Percentiles rank a stretch among this genome's conserved stretches.
These are phyloP conservation scores for Chlamydomonas reinhardtii DNA, from an alignment of 163 green algal genomes.

Conservation along the genomic window DNA sequence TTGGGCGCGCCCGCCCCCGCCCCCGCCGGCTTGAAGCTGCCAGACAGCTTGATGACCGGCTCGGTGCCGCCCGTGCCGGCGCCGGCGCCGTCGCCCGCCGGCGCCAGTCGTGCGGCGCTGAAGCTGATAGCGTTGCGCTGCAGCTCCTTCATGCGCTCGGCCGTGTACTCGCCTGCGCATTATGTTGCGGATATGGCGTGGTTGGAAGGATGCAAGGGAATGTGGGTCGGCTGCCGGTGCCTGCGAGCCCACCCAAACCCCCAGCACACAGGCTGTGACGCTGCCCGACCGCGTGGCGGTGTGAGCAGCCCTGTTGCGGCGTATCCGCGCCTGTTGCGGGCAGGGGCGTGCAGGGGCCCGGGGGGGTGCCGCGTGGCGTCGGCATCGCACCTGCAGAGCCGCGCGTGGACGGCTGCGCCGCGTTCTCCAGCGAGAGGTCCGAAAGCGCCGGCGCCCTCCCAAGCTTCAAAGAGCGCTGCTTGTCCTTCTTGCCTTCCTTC, in stretches of 20 bases:
- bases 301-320: too few relatives aligned
- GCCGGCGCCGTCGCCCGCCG: neutral
- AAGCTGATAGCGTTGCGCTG: constrained; percentile 62
- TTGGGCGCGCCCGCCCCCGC: constrained; percentile 42
- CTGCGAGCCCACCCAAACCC: too few relatives aligned
- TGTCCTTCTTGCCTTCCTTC: constrained; percentile 48
- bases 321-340: too few relatives aligned
- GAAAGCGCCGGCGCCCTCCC: constrained; percentile 14
- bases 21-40: constrained; percentile 76
- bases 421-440: constrained; percentile 12
- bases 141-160: constrained; percentile 74
- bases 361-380: neutral
- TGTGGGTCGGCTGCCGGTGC: too few relatives aligned
- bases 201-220: too few relatives aligned
- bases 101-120: constrained; percentile 27
- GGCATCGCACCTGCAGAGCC: constrained; percentile 21
- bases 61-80: neutral
- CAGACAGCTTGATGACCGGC: constrained; percentile 76
- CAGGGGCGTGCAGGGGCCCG: too few relatives aligned
- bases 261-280: too few relatives aligned
- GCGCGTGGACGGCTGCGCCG: constrained; percentile 8
- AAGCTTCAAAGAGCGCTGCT: constrained; percentile 43
- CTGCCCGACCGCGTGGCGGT: too few relatives aligned
- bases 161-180: constrained; percentile 81
- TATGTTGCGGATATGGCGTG: too few relatives aligned